Conservation (phyloP, 139 green algal species). For the Closterium sp. region DNA sequence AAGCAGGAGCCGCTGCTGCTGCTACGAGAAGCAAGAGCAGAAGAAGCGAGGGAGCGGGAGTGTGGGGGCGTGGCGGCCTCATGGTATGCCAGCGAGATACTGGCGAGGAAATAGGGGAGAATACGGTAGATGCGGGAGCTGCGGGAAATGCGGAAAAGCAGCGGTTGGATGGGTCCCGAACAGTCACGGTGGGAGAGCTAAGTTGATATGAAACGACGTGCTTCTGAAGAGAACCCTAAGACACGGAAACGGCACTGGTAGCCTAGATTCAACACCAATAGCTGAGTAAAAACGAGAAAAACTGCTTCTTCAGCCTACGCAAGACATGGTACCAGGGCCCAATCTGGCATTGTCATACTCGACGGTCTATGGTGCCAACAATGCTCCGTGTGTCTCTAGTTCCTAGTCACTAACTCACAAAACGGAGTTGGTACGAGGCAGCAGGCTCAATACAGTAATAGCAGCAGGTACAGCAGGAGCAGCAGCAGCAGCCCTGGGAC, state of each 20-base stretch:
- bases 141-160: not conserved
- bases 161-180: too few species aligned
- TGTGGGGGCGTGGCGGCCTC: not conserved
- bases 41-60: not conserved
- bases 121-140: not conserved
- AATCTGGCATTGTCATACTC: not conserved
- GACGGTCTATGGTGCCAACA: not conserved
- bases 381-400: not conserved
- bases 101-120: not conserved
- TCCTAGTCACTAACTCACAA: not conserved
- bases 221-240: too few species aligned
- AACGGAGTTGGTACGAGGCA: too few species aligned
- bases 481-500: too few species aligned
- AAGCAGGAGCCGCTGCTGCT: not conserved
- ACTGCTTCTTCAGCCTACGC: not conserved
- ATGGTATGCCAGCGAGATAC: not conserved
- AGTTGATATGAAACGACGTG: too few species aligned
- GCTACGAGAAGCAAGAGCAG: not conserved
- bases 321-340: not conserved
- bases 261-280: not conserved
- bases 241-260: not conserved
- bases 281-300: not conserved
- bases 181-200: too few species aligned
- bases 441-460: too few species aligned
- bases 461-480: too few species aligned